phyloP scores from a whole-genome alignment of 305 asterid genomes.

The Striga hermonthica region DNA sequence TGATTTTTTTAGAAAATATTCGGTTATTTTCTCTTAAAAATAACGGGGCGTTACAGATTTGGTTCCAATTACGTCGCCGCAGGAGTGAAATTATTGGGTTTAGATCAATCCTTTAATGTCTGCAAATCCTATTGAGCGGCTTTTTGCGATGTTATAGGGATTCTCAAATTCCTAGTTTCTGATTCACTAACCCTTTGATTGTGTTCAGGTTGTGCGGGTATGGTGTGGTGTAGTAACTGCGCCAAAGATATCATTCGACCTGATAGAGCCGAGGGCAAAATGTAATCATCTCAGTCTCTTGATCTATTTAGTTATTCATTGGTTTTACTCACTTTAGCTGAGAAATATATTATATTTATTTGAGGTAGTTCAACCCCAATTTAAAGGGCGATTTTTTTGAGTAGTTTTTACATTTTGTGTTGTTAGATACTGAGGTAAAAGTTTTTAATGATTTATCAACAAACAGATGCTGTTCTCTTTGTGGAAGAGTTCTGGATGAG shows the following conservation, averaged over 20 bases:
- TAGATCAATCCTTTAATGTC: neutral
- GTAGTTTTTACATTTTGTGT: neutral
- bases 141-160: neutral
- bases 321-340: too few relatives aligned
- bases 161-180: neutral
- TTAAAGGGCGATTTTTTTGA: neutral
- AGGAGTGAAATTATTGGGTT: neutral
- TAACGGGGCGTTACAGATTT: too few relatives aligned
- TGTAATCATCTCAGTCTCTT: constrained; percentile 30
- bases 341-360: neutral
- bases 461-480: constrained; percentile 55
- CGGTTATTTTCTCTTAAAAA: too few relatives aligned
- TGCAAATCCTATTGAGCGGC: neutral
- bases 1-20: too few relatives aligned
- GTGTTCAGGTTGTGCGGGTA: constrained; percentile 35
- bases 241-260: constrained; percentile 35
- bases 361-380: neutral
- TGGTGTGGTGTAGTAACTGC: constrained; percentile 46
- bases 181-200: constrained; percentile 6
- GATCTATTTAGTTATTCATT: neutral
- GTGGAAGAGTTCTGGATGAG: constrained; percentile 65
- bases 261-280: constrained; percentile 41
- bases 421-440: constrained; percentile 1
- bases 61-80: neutral
- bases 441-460: constrained; percentile 21